A percentile compares a stretch with the other conserved stretches of the same genome.
Evolutionary conservation across 192 early-diverging fungal genomes (phyloP).

Genomic region (Podila horticola): DNA sequence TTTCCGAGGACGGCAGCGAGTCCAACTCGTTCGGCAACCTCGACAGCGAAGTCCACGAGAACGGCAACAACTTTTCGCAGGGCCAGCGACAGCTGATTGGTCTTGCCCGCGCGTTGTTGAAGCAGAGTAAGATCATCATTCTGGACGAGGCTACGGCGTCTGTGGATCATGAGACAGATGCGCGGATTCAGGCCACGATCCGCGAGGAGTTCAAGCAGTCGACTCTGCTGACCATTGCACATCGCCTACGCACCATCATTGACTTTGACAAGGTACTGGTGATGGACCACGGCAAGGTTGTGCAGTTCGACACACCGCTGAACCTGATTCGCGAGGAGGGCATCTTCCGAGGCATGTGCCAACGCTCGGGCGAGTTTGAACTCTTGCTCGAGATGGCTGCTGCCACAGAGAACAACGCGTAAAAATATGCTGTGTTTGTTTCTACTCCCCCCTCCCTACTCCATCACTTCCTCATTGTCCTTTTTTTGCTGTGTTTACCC

Average conservation of each 20-base stretch:
- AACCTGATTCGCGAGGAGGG: conserved; percentile 70
- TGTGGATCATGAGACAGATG: conserved; percentile 90
- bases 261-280: conserved; percentile 89
- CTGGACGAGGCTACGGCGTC: conserved; percentile 63
- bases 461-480: too few species aligned
- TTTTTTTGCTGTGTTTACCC: neutral
- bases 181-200: conserved; percentile 90
- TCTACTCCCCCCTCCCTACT: too few species aligned
- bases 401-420: conserved; percentile 9
- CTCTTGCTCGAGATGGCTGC: conserved; percentile 60
- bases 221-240: conserved; percentile 92
- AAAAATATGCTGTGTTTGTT: neutral
- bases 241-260: conserved; percentile 88
- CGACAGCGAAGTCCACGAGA: conserved; percentile 68
- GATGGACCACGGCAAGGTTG: conserved; percentile 78
- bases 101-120: conserved; percentile 83
- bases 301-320: conserved; percentile 61
- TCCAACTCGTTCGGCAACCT: conserved; percentile 59
- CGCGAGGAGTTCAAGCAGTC: conserved; percentile 77
- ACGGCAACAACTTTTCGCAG: conserved; percentile 81
- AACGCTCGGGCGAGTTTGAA: conserved; percentile 85
- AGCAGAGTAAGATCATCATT: conserved; percentile 65
- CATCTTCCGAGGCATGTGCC: conserved; percentile 81
- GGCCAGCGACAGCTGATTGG: conserved; percentile 90
- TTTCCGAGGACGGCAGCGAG: conserved; percentile 38